Base-by-base conservation (phyloP, 176 grass and related monocot species). In the Juncus effusus region DNA sequence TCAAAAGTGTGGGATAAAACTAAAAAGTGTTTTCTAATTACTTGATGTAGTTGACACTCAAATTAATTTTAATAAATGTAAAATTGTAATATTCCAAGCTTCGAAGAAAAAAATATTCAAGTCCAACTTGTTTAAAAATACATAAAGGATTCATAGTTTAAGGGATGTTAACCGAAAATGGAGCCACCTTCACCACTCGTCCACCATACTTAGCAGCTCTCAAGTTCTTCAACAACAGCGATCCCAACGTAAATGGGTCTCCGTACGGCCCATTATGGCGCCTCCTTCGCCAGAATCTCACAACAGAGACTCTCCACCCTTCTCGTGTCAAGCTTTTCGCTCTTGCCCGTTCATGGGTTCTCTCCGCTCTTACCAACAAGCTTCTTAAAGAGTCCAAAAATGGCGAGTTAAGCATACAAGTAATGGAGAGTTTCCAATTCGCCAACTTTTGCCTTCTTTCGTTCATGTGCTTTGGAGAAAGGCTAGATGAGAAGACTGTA, bases 401-500 rank as follows among this genome's bases (percentile, higher is more conserved):
- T 15, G 7, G 2, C 16, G 10, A 14, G 44, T 47, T 47, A 39
- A 42, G 9, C 1, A 28, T 35, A 5, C 3, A 67, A 40, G 56
- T 74, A 19, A 15, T 74, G 49, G 74, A 82, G 51, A 72, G 47
- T 10, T 76, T 92, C 50, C 84, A 81, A 40, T 81, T 78, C 55
- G 63, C 78, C 56, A 79, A 79, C 74, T 91, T 91, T 70, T 76
- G 54, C 60, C 72, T 91, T 8, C 84, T 91, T 4, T 79, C 83
- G 42, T 61, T 70, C 6, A 87, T 91, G 77, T 93, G 84, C 84
- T 93, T 93, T 66, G 81, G 89, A 51, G 81, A 87, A 78, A 65
- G 69, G 14, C 71, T 93, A 4, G 78, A 82, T 39, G 78, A 93
- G 84, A 3, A 59, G 4, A 44, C 69, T 1, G 69, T 84, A 42